Base-by-base conservation (phyloP, 2,329 filamentous ascomycete species). In the Rutstroemia sp. region DNA sequence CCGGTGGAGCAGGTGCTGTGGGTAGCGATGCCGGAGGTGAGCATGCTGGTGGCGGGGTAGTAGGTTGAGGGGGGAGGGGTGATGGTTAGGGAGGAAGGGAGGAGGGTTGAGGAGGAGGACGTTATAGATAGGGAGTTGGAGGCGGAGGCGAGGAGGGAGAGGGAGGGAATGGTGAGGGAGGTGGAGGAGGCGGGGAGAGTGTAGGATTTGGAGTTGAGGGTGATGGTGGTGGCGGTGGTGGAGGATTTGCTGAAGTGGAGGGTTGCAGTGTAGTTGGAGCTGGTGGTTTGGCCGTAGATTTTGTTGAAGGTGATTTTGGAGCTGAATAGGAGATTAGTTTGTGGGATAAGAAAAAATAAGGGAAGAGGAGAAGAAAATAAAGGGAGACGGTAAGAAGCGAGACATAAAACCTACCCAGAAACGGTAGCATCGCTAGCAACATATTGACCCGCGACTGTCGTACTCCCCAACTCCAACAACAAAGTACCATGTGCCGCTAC, bases 41-140 rank as follows among this genome's bases (percentile, higher is more conserved):
- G 81, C 69, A 81, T 82, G 45, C 78, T 80, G 4, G 75, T 75
- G 8, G 74, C 73, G 7, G 78, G 78, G 50, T 65, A 63, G 27
- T 79, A 79, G 0, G 75, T 58, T 47, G 52, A 34, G 1, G 49
- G 16, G 27, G 62, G 63, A 2, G 37, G 4, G 10, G 59, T 54
- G 14, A 66, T 56, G 3, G 53, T 34, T 21, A 66, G 34, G 12
- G 44, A 49, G 16, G 38, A 27, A 6, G 57, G 57, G 2, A 55
- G 4, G 2, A 53, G 30, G 3, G 60, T 16, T 2, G 4, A 4
- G 5, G 64, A 61, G 18, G 41, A 48, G 8, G 65, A 54, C 10
- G 44, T 45, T 12, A 66, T 2, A 12, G 50, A 23, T 4, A 23
- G 23, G 23, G 23, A 23, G 23, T 23, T 23, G 23, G 2, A 3